Evolutionary conservation across 345 rosid species (phyloP).

Genomic region (Acer negundo): DNA sequence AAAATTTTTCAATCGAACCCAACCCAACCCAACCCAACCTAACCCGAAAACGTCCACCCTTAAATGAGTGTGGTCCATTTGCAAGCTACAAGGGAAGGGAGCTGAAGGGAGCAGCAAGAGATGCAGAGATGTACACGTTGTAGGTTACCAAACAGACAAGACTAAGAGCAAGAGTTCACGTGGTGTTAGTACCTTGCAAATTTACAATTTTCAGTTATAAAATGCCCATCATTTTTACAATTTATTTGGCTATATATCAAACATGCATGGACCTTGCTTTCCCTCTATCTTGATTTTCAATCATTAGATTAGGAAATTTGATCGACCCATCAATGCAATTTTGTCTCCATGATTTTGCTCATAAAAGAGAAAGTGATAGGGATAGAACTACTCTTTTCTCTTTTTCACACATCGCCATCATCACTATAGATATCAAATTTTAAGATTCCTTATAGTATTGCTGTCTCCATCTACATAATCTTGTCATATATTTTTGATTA

Average conservation of each 20-base stretch:
- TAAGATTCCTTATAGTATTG: no score
- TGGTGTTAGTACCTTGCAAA: slow-evolving; percentile 9
- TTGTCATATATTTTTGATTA: no score
- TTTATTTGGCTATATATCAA: neutral
- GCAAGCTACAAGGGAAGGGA: neutral
- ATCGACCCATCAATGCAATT: neutral
- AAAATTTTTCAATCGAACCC: no score
- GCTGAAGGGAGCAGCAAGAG: no score
- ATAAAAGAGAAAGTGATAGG: neutral
- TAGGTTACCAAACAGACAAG: neutral
- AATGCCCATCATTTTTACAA: slow-evolving; percentile 15
- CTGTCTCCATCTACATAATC: no score
- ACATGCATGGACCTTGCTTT: neutral
- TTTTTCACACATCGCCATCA: neutral
- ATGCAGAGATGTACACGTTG: neutral
- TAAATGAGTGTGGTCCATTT: slow-evolving; percentile 20
- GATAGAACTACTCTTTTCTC: no score
- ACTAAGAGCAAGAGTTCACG: slow-evolving; percentile 20
- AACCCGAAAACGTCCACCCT: no score
- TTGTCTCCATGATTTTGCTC: neutral
- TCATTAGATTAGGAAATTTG: slow-evolving; percentile 10
- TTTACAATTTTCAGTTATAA: neutral
- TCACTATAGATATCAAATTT: neutral
- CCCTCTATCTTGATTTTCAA: neutral
- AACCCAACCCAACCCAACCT: no score